Evolutionary conservation across 176 grass and related monocot genomes (phyloP).

Genomic region (Thinopyrum elongatum): DNA sequence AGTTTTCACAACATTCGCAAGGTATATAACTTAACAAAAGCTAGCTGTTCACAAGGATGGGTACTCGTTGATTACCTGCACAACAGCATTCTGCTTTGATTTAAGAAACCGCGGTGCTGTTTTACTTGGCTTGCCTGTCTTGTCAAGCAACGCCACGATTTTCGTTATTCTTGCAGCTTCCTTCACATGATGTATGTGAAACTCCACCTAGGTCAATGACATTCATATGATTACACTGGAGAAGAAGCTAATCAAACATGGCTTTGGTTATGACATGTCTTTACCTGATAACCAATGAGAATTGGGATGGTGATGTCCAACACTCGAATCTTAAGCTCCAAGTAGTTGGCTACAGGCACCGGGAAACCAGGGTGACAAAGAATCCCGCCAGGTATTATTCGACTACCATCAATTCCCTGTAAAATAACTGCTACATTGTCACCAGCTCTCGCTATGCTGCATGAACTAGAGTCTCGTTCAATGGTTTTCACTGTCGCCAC

Average conservation of each 20-base stretch:
- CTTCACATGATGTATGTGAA: constrained; percentile 99
- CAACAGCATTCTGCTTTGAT: constrained; percentile 79
- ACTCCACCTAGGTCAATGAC: constrained; percentile 60
- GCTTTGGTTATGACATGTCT: constrained; percentile 6
- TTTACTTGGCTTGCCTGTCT: constrained; percentile 75
- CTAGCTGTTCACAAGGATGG: not conserved
- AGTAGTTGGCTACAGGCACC: constrained; percentile 42
- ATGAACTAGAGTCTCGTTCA: constrained; percentile 65
- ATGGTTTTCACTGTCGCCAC: constrained; percentile 68
- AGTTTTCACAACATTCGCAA: not conserved
- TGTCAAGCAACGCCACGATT: constrained; percentile 81
- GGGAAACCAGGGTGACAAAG: constrained; percentile 84
- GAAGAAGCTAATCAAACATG: constrained; percentile 15
- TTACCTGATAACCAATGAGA: constrained; percentile 83
- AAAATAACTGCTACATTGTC: constrained; percentile 75
- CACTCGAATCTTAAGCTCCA: constrained; percentile 84
- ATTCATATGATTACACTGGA: constrained; percentile 4
- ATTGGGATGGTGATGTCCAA: constrained; percentile 72
- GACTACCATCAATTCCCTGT: constrained; percentile 55
- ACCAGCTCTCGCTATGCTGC: constrained; percentile 75
- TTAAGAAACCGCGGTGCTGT: constrained; percentile 79
- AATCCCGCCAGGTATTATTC: constrained; percentile 71
- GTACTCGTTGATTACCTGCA: constrained; percentile 52
- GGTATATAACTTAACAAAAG: not conserved
- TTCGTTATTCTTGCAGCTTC: constrained; percentile 69